Base-by-base conservation (phyloP, 108 stramenopile species). In the Skeletonema grethae region DNA sequence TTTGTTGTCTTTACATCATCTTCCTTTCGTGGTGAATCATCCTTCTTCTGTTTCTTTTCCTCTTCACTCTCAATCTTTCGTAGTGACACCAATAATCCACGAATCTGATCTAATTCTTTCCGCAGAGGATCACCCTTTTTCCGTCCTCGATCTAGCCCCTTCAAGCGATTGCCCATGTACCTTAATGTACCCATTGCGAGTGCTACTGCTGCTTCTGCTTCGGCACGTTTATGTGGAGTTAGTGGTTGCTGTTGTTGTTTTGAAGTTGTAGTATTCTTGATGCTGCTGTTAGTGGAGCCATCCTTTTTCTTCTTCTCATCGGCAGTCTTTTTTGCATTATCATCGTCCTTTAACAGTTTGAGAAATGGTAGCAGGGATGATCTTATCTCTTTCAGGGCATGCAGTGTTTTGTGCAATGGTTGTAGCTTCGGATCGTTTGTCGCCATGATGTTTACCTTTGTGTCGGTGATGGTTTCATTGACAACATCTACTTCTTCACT, bases 181-280 rank as follows among this genome's bases (percentile, higher is more conserved):
- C 90, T 75, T 56, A 94, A 48, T 34, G 90, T 94, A n/a, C 93
- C 89, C 1, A 94, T 55, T 6, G 93, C 84, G 12, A 94, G 60
- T 29, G 88, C 85, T n/a, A 89, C 85, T 7, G 87, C 85, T 35
- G 86, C 76, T 50, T 82, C 79, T 0, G 87, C 87, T 61, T 84
- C 71, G 10, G 79, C 72, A 4, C 79, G 66, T 32, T 61, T 41
- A 25, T 69, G 82, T 8, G 70, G 69, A 7, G 58, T 39, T 39
- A 39, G 20, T 58, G 28, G 29, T 25, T 22, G 28, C 15, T 38
- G 29, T 25, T 22, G 28, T 25, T 22, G 28, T 20, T 38, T 16
- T n/a, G 58, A 25, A 13, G 57, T 20, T 18, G 20, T 7, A 20
- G 5, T 30, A 60, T 11, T 12, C 18, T 63, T 63, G 35, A 13